A percentile compares a stretch with the other conserved stretches of the same genome.
Conservation (phyloP, 2,329 filamentous ascomycete species). For the Rhexocercosporidium sp. region DNA sequence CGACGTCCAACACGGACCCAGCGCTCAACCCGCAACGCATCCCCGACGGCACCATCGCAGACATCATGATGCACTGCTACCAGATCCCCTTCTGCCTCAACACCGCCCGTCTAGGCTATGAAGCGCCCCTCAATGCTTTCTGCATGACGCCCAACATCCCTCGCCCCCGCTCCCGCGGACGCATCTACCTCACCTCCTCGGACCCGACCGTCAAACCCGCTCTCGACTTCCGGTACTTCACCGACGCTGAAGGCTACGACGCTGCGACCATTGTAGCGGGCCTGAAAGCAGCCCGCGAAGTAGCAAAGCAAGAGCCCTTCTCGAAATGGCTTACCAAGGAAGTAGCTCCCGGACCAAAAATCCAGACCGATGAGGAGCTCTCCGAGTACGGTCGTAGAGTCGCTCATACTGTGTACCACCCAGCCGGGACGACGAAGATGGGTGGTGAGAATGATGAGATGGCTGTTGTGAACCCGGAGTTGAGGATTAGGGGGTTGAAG, state of each 20-base stretch:
- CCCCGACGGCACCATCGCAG: constrained; percentile 75
- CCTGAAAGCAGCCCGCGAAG: constrained; percentile 43
- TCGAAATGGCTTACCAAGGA: constrained; percentile 47
- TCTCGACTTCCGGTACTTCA: constrained; percentile 62
- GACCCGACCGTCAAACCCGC: constrained; percentile 50
- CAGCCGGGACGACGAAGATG: constrained; percentile 90
- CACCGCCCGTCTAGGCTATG: constrained; percentile 78
- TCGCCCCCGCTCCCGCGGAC: constrained; percentile 65
- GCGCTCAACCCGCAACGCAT: constrained; percentile 45
- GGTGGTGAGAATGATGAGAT: constrained; percentile 71
- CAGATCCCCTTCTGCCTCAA: constrained; percentile 92
- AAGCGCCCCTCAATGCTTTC: constrained; percentile 54
- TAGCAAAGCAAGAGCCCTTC: constrained; percentile 47
- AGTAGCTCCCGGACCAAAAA: constrained; percentile 45
- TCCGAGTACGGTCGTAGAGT: constrained; percentile 79
- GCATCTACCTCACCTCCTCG: constrained; percentile 58
- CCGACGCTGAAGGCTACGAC: constrained; percentile 61
- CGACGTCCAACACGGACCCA: constrained; percentile 52
- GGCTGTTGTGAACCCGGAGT: constrained; percentile 79
- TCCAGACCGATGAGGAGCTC: constrained; percentile 77
- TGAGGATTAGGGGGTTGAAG: constrained; percentile 75
- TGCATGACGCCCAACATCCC: constrained; percentile 62
- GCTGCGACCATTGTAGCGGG: constrained; percentile 51
- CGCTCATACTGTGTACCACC: constrained; percentile 92
- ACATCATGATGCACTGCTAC: constrained; percentile 97